These are phyloP conservation scores for Vigna radiata DNA, from an alignment of 306 rosid genomes.

Conservation along the genomic window DNA sequence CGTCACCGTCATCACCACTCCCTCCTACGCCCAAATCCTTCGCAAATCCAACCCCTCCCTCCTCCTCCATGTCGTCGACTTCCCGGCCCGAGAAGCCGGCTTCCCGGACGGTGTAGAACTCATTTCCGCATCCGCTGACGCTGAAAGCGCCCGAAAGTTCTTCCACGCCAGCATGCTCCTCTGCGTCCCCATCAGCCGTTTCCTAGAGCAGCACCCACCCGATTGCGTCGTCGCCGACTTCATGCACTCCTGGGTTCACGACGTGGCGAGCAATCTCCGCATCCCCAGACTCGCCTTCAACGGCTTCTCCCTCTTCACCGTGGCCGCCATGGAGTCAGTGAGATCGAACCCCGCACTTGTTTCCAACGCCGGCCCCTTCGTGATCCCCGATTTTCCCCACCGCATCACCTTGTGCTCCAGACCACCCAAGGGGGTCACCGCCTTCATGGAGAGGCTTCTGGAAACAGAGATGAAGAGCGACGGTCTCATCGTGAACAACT, in stretches of 20 bases:
- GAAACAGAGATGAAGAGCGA: conserved; percentile 38
- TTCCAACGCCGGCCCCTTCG: too few relatives aligned
- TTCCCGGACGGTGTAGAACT: conserved; percentile 44
- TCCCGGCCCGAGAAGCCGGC: conserved; percentile 42
- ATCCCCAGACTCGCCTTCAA: conserved; percentile 42
- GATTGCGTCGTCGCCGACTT: conserved; percentile 43
- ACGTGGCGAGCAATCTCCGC: conserved; percentile 28
- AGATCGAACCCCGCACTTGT: too few relatives aligned
- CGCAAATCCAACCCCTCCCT: neutral
- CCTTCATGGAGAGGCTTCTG: neutral
- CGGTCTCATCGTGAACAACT: conserved; percentile 45
- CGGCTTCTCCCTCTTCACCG: conserved; percentile 34
- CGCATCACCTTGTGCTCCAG: neutral
- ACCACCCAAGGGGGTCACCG: neutral
- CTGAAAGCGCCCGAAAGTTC: neutral
- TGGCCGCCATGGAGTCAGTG: conserved; percentile 5
- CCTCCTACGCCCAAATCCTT: conserved; percentile 40
- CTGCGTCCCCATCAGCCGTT: conserved; percentile 3
- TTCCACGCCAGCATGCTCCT: conserved; percentile 3
- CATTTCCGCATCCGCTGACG: neutral
- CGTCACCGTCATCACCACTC: conserved; percentile 55
- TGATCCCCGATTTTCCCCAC: conserved; percentile 41
- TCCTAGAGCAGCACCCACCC: conserved; percentile 38
- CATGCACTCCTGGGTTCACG: conserved; percentile 40
- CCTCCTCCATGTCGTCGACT: conserved; percentile 1